These are phyloP conservation scores for Pyronema domesticum DNA, from an alignment of 495 filamentous ascomycete species.

Conservation along the genomic window DNA sequence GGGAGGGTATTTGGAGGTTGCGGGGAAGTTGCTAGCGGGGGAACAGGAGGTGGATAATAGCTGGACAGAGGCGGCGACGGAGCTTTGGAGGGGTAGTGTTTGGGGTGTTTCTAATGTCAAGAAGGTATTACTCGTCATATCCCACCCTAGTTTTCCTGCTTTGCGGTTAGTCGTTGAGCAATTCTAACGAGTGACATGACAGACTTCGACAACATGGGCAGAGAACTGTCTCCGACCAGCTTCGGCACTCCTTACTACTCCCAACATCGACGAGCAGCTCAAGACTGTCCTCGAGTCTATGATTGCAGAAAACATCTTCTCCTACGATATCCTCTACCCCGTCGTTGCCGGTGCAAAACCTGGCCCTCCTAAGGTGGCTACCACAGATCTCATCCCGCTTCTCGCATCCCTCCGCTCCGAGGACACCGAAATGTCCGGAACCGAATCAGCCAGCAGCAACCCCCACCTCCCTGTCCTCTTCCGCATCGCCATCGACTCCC, in stretches of 20 bases:
- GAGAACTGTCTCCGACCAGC: constrained; percentile 6
- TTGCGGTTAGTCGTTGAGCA: background rate
- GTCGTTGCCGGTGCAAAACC: constrained; percentile 2
- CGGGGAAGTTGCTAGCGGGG: constrained; percentile 2
- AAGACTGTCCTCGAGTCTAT: constrained; percentile 7
- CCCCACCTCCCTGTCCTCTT: constrained; percentile 7
- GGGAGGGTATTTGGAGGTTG: constrained; percentile 18
- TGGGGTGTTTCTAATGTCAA: constrained; percentile 20
- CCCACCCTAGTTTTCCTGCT: background rate
- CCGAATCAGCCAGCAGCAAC: background rate
- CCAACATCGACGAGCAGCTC: background rate
- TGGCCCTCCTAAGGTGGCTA: constrained; percentile 1
- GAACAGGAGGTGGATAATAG: constrained; percentile 1
- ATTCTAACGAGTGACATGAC: background rate
- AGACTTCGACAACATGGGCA: constrained; percentile 6
- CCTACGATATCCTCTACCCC: constrained; percentile 5
- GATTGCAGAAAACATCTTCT: constrained; percentile 18
- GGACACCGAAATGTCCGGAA: background rate
- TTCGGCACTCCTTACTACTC: background rate
- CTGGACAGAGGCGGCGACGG: constrained; percentile 11
- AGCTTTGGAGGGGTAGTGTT: constrained; percentile 18
- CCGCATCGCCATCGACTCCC: constrained; percentile 12
- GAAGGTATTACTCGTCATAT: constrained; percentile 11
- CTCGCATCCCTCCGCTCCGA: constrained; percentile 7
- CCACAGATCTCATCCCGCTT: constrained; percentile 10